Percentiles rank a stretch among this genome's conserved stretches.
Conservation (phyloP, 2,329 filamentous ascomycete species). For the Leptosphaerulina australis region DNA sequence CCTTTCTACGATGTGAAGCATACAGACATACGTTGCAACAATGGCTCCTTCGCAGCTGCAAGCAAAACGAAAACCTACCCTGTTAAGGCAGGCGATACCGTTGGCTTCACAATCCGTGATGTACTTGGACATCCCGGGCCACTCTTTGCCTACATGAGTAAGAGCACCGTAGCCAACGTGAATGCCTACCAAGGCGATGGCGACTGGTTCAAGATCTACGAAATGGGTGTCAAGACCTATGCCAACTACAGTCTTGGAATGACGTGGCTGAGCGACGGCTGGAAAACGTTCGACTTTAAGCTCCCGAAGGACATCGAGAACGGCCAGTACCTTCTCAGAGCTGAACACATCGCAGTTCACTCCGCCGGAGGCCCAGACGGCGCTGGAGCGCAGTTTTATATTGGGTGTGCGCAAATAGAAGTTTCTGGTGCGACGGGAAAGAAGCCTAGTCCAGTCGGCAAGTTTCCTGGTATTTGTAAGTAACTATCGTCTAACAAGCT, state of each 20-base stretch:
- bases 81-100: conserved; percentile 54
- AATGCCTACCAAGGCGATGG: conserved; percentile 70
- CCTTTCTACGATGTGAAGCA: conserved; percentile 10
- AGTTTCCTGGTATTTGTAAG: conserved; percentile 45
- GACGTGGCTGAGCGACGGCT: conserved; percentile 18
- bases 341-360: conserved; percentile 53
- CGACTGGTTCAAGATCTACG: conserved; percentile 47
- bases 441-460: conserved; percentile 41
- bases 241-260: conserved; percentile 8
- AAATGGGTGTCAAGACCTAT: conserved; percentile 35
- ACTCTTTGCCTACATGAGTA: conserved; percentile 48
- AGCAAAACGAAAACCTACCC: conserved; percentile 46
- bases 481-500: background rate
- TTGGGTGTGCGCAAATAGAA: conserved; percentile 51
- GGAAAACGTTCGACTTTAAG: conserved; percentile 15
- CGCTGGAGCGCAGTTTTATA: conserved; percentile 48
- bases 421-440: conserved; percentile 43
- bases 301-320: conserved; percentile 20
- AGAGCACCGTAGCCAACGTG: conserved; percentile 65
- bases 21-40: conserved; percentile 45
- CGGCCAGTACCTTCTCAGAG: conserved; percentile 51
- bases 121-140: conserved; percentile 52
- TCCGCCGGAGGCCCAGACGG: conserved; percentile 35
- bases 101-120: conserved; percentile 59
- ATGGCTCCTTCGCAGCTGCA: conserved; percentile 33